A percentile compares a stretch with the other conserved stretches of the same genome.
Evolutionary conservation across 2,329 filamentous ascomycete species (phyloP).

Genomic region (Cladosporium sp.): DNA sequence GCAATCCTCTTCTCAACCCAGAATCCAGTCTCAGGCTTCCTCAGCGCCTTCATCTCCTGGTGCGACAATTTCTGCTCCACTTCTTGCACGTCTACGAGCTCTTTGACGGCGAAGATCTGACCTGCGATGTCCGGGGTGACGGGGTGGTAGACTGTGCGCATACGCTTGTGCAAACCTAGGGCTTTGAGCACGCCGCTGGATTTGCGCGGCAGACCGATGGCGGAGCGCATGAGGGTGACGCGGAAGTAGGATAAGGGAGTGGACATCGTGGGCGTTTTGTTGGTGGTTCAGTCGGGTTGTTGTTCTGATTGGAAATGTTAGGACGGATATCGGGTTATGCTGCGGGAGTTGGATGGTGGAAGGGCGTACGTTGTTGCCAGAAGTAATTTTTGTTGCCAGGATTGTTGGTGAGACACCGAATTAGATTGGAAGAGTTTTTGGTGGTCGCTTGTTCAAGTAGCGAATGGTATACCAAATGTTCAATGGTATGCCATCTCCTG

Average conservation of each 20-base stretch:
- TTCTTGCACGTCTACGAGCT: slow-evolving; percentile 78
- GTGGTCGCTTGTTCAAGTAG: too few species aligned
- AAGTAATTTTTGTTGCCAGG: too few species aligned
- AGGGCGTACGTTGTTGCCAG: too few species aligned
- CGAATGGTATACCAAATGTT: neutral
- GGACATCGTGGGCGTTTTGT: neutral
- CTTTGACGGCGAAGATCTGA: slow-evolving; percentile 91
- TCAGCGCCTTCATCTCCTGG: slow-evolving; percentile 63
- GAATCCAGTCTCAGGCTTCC: slow-evolving; percentile 76
- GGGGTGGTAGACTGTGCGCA: slow-evolving; percentile 84
- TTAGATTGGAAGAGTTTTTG: too few species aligned
- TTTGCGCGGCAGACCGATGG: slow-evolving; percentile 77
- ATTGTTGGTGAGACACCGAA: too few species aligned
- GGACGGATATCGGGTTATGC: neutral
- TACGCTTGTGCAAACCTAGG: slow-evolving; percentile 78
- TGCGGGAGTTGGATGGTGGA: too few species aligned
- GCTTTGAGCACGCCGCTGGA: slow-evolving; percentile 77
- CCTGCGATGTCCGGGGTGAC: slow-evolving; percentile 77
- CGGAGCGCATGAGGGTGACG: slow-evolving; percentile 83
- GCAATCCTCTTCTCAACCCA: slow-evolving; percentile 61
- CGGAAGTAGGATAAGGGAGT: slow-evolving; percentile 66
- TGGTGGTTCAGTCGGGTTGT: neutral
- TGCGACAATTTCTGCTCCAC: slow-evolving; percentile 63
- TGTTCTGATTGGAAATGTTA: neutral
- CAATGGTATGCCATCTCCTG: neutral